Percentiles rank a stretch among this genome's conserved stretches.
Evolutionary conservation across 1,139 yeast species (phyloP).

Genomic region (Diutina sp.): DNA sequence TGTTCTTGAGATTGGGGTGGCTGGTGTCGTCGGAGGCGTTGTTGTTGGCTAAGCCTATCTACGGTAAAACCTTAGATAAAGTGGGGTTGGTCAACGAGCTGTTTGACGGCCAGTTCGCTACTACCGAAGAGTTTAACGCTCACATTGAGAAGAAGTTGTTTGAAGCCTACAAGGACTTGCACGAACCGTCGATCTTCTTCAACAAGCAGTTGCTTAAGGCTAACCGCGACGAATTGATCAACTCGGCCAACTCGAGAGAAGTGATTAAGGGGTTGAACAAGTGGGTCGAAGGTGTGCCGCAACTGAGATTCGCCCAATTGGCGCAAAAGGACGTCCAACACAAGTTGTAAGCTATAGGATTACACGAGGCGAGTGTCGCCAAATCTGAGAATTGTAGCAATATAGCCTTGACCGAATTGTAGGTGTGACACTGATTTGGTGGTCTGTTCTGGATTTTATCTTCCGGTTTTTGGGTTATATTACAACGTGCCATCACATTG

Average conservation of each 20-base stretch:
- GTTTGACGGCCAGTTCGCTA: conserved; percentile 26
- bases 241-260: conserved; percentile 50
- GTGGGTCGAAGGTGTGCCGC: conserved; percentile 71
- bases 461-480: too few species aligned
- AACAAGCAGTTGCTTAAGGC: conserved; percentile 48
- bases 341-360: conserved; percentile 28
- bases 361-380: too few species aligned
- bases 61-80: conserved; percentile 42
- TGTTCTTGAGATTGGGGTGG: conserved; percentile 61
- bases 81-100: conserved; percentile 53
- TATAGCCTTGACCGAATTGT: too few species aligned
- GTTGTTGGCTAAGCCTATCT: conserved; percentile 53
- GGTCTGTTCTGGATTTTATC: too few species aligned
- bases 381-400: too few species aligned
- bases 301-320: conserved; percentile 47
- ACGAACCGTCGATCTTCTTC: conserved; percentile 44
- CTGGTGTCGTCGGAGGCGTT: conserved; percentile 66
- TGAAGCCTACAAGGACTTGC: conserved; percentile 33
- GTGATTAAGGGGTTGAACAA: conserved; percentile 53
- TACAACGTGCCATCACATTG: too few species aligned
- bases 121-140: conserved; percentile 49
- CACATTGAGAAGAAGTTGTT: conserved; percentile 35
- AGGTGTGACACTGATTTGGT: too few species aligned
- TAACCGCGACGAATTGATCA: conserved; percentile 31
- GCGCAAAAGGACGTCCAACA: conserved; percentile 45